phyloP scores from a whole-genome alignment of 805 yeast genomes.

The Myxozyma kluyveri region DNA sequence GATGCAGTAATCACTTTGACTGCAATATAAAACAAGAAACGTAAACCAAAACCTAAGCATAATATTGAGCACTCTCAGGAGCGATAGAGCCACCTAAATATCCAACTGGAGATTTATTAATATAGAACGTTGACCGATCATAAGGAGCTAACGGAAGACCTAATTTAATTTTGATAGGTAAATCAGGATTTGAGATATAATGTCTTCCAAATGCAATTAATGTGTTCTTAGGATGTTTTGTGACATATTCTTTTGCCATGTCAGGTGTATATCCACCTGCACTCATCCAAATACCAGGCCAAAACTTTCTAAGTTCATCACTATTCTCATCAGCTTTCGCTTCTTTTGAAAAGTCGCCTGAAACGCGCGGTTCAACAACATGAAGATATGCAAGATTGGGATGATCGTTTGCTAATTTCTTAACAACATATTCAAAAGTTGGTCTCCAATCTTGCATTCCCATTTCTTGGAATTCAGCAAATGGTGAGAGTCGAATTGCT shows the following conservation, averaged over 20 bases:
- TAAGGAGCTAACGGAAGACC: constrained; percentile 45
- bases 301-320: constrained; percentile 8
- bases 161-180: constrained; percentile 46
- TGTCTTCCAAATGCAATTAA: constrained; percentile 48
- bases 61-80: constrained; percentile 14
- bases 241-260: constrained; percentile 17
- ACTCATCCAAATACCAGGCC: constrained; percentile 28
- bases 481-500: constrained; percentile 44
- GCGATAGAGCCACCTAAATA: constrained; percentile 13
- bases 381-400: constrained; percentile 44
- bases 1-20: too few species aligned
- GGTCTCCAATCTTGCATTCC: constrained; percentile 38
- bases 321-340: constrained; percentile 6
- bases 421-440: constrained; percentile 44
- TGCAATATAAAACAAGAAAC: too few species aligned
- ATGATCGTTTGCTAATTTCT: constrained; percentile 45
- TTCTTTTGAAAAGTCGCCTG: constrained; percentile 28
- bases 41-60: constrained; percentile 9
- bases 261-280: constrained; percentile 31
- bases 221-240: constrained; percentile 5
- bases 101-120: constrained; percentile 11
- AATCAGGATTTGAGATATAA: constrained; percentile 57
- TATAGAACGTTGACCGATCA: constrained; percentile 51
- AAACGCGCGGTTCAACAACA: constrained; percentile 48
- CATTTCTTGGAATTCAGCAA: constrained; percentile 37